A percentile compares a stretch with the other conserved stretches of the same genome.
Conservation (phyloP, 257 asterid genomes). For the Ligustrum vulgare region DNA sequence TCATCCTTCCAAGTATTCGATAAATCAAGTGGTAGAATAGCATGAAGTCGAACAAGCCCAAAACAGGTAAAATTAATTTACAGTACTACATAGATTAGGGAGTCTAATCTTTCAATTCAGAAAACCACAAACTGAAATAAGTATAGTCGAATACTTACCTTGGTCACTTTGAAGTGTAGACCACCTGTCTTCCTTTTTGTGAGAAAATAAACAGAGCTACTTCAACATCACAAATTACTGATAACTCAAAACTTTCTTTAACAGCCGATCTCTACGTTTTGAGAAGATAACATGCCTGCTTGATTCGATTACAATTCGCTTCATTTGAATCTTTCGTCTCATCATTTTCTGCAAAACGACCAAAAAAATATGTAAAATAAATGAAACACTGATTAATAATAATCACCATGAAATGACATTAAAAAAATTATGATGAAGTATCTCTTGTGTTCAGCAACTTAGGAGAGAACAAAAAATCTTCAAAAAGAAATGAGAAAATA, state of each 20-base stretch:
- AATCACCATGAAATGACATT: not conserved
- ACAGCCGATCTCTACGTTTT: constrained; percentile 60
- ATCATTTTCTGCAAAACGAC: constrained; percentile 40
- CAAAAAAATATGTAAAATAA: not conserved
- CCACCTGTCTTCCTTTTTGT: constrained; percentile 69
- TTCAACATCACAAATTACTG: constrained; percentile 72
- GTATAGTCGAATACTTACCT: too few species aligned
- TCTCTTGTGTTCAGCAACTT: not conserved
- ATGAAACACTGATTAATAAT: not conserved
- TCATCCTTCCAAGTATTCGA: too few species aligned
- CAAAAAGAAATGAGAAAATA: not conserved
- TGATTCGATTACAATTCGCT: constrained; percentile 57
- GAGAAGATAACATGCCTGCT: constrained; percentile 74
- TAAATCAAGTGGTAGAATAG: too few species aligned
- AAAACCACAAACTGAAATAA: too few species aligned
- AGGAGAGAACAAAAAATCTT: not conserved
- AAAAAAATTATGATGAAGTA: not conserved
- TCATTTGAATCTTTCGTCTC: constrained; percentile 72
- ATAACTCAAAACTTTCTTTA: constrained; percentile 78
- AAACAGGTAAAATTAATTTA: too few species aligned
- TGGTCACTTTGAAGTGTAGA: too few species aligned
- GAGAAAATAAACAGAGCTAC: constrained; percentile 74
- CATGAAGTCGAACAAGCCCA: too few species aligned
- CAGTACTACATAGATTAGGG: too few species aligned
- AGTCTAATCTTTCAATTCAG: too few species aligned